These are phyloP conservation scores for Parathielavia appendiculata DNA, from an alignment of 495 filamentous ascomycete genomes.

Conservation along the genomic window DNA sequence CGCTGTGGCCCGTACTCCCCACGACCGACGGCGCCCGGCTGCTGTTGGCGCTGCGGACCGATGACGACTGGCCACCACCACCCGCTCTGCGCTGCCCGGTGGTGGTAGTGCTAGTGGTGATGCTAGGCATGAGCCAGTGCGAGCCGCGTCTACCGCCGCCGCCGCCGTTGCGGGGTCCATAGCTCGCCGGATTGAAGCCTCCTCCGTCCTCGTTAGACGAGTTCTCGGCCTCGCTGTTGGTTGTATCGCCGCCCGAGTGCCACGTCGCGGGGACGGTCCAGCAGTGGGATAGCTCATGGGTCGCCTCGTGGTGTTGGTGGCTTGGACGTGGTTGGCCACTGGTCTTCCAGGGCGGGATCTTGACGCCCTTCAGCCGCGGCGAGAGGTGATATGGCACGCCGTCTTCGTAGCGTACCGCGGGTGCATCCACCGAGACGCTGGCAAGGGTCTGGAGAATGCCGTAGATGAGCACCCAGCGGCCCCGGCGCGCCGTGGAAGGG, in stretches of 20 bases:
- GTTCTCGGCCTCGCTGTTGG: slow-evolving; percentile 30
- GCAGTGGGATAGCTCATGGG: slow-evolving; percentile 56
- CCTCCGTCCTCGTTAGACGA: slow-evolving; percentile 23
- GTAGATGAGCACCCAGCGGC: slow-evolving; percentile 71
- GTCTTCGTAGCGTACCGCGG: slow-evolving; percentile 53
- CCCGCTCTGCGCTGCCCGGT: no score
- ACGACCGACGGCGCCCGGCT: slow-evolving; percentile 24
- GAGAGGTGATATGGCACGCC: slow-evolving; percentile 62
- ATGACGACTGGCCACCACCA: slow-evolving; percentile 11
- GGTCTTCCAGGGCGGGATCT: slow-evolving; percentile 55
- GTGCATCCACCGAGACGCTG: slow-evolving; percentile 60
- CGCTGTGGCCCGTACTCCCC: neutral
- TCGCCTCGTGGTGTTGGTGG: slow-evolving; percentile 45
- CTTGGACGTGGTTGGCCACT: slow-evolving; percentile 16
- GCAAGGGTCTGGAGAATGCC: slow-evolving; percentile 65
- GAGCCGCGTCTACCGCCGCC: neutral
- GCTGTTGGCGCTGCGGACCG: slow-evolving; percentile 22
- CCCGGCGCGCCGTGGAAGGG: slow-evolving; percentile 55
- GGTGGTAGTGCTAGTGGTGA: no score
- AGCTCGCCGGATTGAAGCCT: slow-evolving; percentile 18
- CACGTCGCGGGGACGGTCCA: slow-evolving; percentile 52
- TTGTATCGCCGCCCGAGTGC: slow-evolving; percentile 24
- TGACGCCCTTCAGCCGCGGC: slow-evolving; percentile 50
- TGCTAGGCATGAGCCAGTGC: no score
- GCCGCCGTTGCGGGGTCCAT: neutral